These are phyloP conservation scores for Yarrowia sp. DNA, from an alignment of 805 yeast genomes.

Conservation along the genomic window DNA sequence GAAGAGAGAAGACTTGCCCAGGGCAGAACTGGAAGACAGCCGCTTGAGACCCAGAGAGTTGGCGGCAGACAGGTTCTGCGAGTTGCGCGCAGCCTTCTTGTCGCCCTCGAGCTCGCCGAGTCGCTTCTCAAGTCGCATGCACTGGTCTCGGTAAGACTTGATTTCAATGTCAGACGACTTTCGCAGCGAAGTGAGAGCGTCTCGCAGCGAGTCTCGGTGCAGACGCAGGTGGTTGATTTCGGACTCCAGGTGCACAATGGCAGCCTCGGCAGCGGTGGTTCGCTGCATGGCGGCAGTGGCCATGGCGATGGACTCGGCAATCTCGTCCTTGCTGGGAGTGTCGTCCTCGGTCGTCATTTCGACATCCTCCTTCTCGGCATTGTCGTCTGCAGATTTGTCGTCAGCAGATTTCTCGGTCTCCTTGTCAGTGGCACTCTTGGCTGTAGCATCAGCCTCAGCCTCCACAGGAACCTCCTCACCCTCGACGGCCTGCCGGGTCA, in stretches of 20 bases:
- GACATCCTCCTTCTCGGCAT: neutral
- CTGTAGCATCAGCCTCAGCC: too few species aligned
- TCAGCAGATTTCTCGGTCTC: too few species aligned
- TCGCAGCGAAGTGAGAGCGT: conserved; percentile 11
- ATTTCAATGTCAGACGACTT: conserved; percentile 24
- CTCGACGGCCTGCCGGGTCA: neutral
- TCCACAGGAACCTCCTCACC: too few species aligned
- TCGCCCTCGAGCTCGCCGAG: neutral
- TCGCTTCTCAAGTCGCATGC: conserved; percentile 7
- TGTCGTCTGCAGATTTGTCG: too few species aligned
- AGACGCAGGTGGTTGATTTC: conserved; percentile 3
- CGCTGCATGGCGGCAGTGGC: neutral
- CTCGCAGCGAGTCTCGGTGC: conserved; percentile 21
- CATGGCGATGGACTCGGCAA: neutral
- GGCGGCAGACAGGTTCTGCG: neutral
- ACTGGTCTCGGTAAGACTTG: conserved; percentile 17
- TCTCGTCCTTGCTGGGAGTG: neutral
- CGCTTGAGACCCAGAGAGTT: conserved; percentile 1
- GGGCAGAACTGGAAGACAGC: neutral
- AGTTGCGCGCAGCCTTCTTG: neutral
- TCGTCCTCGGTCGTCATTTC: too few species aligned
- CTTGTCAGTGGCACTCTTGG: too few species aligned
- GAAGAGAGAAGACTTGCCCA: conserved; percentile 11
- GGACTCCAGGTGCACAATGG: neutral
- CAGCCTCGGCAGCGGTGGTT: neutral